Evolutionary conservation across 352 stramenopile species (phyloP).

Genomic region (Pythium grandisporangium): DNA sequence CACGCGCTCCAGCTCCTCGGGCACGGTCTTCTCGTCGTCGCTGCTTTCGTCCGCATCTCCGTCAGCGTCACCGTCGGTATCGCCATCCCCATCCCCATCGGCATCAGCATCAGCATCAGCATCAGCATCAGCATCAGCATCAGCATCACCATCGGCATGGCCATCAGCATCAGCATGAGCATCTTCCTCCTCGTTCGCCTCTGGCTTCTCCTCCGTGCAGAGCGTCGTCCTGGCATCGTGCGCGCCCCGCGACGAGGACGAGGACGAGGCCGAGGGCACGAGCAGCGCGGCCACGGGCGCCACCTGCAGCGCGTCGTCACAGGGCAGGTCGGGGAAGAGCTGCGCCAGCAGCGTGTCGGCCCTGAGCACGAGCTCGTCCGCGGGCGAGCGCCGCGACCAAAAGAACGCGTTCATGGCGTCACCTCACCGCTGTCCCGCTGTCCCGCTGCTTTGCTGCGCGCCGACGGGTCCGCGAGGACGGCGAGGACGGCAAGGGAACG

Average conservation of each 20-base stretch:
- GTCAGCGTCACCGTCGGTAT: no score
- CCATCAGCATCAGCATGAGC: slow-evolving; percentile 10
- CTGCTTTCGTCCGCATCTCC: slow-evolving; percentile 26
- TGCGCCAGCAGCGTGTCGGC: slow-evolving; percentile 51
- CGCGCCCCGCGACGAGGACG: slow-evolving; percentile 4
- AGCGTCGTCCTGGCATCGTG: no score
- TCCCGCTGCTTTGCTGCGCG: no score
- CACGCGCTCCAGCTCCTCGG: slow-evolving; percentile 57
- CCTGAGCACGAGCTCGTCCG: slow-evolving; percentile 61
- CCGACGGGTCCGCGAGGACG: no score
- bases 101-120: slow-evolving; percentile 11
- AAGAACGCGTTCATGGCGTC: slow-evolving; percentile 74
- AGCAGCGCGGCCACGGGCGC: slow-evolving; percentile 13
- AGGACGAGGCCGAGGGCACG: slow-evolving; percentile 5
- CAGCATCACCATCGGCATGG: slow-evolving; percentile 19
- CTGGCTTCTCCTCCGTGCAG: no score
- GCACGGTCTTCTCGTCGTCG: slow-evolving; percentile 64
- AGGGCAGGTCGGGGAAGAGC: slow-evolving; percentile 49
- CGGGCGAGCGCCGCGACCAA: slow-evolving; percentile 61
- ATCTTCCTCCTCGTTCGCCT: slow-evolving; percentile 3
- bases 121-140: slow-evolving; percentile 12
- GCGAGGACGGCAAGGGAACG: no score
- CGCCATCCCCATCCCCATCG: no score
- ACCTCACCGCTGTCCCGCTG: no score
- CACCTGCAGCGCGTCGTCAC: slow-evolving; percentile 32